Base-by-base conservation (phyloP, 352 stramenopile species). In the Phytophthora multivora region DNA sequence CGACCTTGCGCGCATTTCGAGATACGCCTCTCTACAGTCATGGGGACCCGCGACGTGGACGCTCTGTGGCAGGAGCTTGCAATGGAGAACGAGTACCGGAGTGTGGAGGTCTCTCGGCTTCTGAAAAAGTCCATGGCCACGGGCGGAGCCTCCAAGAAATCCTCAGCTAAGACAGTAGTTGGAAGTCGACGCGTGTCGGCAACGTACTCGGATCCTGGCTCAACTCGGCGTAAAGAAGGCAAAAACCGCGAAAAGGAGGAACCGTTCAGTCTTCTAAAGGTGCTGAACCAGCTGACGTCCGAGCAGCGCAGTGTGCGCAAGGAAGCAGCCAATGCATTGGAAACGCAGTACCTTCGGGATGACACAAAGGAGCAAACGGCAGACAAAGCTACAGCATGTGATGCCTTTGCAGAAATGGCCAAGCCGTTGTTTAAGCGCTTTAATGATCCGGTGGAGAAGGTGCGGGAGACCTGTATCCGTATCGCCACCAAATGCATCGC, bases 341-440 rank as follows among this genome's bases (percentile, higher is more conserved):
- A 89, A 45, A 41, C 18, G 15, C 71, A 87, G 23, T 79, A 87
- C 21, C 51, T 89, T 7, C 40, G 21, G 4, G 39, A 59, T 28
- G 28, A 35, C 15, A 5, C 43, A 31, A 39, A 58, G 7, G 35
- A 54, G 16, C 40, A 47, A 5, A 12, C 23, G 16, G 13, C 35
- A 2, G 35, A 69, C 18, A 21, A 30, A 19, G 9, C 18, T 0
- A 10, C 16, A 50, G 39, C 52, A 5, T 40, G 13, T 8, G 49
- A 56, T 1, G 33, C 30, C 0, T 86, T 94, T 51, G 52, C 53
- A 9, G 69, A 80, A 30, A 73, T 93, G 26, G 82, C 80, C 36
- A 93, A 93, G 43, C 71, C 80, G 18, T 61, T 95, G 10, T 91
- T 95, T 59, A 91, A 88, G 62, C 81, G 85, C 23, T 93, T 95